These are phyloP conservation scores for Aspergillus ochraceus DNA, from an alignment of 2,329 filamentous ascomycete species.

Conservation along the genomic window DNA sequence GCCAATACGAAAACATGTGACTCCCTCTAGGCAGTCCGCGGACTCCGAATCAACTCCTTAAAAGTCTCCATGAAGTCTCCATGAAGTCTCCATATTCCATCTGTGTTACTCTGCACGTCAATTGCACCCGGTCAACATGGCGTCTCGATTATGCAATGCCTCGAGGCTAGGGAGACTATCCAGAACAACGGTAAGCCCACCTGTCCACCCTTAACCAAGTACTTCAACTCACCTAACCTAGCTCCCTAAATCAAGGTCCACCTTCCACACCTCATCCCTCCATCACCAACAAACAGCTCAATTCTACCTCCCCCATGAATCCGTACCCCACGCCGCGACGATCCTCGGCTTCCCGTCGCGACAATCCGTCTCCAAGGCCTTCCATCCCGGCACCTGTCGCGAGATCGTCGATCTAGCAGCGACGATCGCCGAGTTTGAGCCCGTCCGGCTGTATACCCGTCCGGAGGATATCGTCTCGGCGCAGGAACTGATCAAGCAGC, in stretches of 20 bases:
- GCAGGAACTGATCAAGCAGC: conserved; percentile 9
- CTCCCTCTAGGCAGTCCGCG: not conserved
- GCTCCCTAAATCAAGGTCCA: not conserved
- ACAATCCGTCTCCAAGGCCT: conserved; percentile 21
- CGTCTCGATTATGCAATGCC: not conserved
- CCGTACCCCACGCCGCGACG: conserved; percentile 24
- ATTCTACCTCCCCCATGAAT: conserved; percentile 25
- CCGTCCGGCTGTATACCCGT: conserved; percentile 29
- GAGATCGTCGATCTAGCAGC: conserved; percentile 29
- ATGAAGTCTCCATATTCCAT: too few relatives aligned
- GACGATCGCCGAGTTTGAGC: conserved; percentile 32
- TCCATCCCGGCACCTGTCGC: conserved; percentile 19
- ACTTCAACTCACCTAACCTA: not conserved
- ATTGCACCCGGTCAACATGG: not conserved
- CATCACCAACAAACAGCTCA: not conserved
- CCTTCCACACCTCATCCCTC: not conserved
- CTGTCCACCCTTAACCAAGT: not conserved
- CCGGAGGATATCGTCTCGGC: conserved; percentile 24
- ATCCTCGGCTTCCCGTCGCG: conserved; percentile 29
- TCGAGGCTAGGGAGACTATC: not conserved
- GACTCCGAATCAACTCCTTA: not conserved
- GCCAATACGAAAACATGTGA: not conserved
- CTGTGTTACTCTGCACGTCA: too few relatives aligned
- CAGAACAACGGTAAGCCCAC: not conserved
- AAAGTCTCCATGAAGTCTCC: too few relatives aligned